Evolutionary conservation across 345 rosid species (phyloP).

Genomic region (Abelmoschus esculentus): DNA sequence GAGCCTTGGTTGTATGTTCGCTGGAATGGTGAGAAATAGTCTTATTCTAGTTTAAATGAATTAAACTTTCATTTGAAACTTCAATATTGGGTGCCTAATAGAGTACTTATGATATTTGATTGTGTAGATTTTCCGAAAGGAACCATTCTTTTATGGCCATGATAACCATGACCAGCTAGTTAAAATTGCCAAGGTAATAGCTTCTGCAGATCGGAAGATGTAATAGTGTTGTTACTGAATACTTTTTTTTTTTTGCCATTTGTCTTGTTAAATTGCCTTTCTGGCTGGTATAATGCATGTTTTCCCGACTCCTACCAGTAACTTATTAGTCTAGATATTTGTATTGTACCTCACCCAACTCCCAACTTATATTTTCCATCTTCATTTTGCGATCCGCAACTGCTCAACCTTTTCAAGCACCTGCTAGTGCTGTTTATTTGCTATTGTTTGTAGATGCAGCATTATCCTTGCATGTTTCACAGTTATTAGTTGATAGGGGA

Average conservation of each 20-base stretch:
- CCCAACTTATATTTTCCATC: background rate
- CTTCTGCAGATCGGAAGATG: constrained; percentile 3
- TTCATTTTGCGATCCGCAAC: background rate
- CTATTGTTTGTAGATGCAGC: background rate
- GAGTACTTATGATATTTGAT: constrained; percentile 7
- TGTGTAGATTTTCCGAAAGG: constrained; percentile 81
- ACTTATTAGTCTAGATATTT: background rate
- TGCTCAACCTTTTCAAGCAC: background rate
- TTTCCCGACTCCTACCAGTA: background rate
- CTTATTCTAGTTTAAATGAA: background rate
- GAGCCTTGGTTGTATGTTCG: constrained; percentile 99
- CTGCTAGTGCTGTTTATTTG: background rate
- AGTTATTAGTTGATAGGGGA: background rate
- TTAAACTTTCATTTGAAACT: background rate
- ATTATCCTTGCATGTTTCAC: background rate
- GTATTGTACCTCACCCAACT: background rate
- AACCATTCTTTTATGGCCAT: constrained; percentile 97
- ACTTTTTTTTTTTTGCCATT: background rate
- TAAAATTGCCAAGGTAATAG: constrained; percentile 84
- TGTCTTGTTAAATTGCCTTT: background rate
- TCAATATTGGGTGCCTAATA: background rate
- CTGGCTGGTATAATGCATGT: background rate
- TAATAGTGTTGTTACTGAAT: background rate
- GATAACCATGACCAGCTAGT: constrained; percentile 98
- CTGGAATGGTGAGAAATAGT: constrained; percentile 82